Base-by-base conservation (phyloP, 2,329 filamentous ascomycete species). In the Sporothrix brasiliensis region DNA sequence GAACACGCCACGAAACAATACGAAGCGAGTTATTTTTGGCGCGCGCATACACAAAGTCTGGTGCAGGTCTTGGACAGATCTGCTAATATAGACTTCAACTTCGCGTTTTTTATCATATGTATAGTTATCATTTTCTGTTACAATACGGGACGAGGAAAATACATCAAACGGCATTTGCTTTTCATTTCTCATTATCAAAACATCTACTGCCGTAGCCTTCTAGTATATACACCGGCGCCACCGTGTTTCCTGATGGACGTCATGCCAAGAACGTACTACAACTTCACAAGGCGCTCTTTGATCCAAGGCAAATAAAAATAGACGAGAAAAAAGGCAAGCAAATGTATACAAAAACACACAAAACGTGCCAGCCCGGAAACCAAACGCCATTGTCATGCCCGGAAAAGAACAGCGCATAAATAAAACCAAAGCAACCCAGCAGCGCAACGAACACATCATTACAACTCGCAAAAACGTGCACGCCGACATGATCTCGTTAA, bases 341-440 rank as follows among this genome's bases (percentile, higher is more conserved):
- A 50, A 39, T 63, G 47, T 54, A 47, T 41, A 53, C 27, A 67
- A 44, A 41, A 53, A 52, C 3, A n/a, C 41, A 44, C 41, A 44
- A 13, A 10, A 47, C 21, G 44, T 41, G 34, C 53, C 27, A 67
- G 47, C 52, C 30, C 44, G 27, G 3, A 39, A 60, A 44, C 9
- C 24, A 60, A 67, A 60, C 61, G 61, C 61, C 61, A 65, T 65
- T 63, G 61, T 65, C 61, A 65, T 65, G 61, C 61, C 61, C 61
- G 61, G 44, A 50, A 30, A 61, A 69, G 21, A 67, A 67, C 50
- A 60, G 30, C 11, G 41, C 66, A 47, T 6, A 58, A 24, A 14
- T 4, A 58, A 58, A 66, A 34, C 41, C 21, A 34, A 47, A 50
- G n/a, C 53, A 58, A 50, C 44, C 61, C 49, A 39, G 63, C 63